Evolutionary conservation across 352 stramenopile genomes (phyloP).

Genomic region (Phytophthora pisi): DNA sequence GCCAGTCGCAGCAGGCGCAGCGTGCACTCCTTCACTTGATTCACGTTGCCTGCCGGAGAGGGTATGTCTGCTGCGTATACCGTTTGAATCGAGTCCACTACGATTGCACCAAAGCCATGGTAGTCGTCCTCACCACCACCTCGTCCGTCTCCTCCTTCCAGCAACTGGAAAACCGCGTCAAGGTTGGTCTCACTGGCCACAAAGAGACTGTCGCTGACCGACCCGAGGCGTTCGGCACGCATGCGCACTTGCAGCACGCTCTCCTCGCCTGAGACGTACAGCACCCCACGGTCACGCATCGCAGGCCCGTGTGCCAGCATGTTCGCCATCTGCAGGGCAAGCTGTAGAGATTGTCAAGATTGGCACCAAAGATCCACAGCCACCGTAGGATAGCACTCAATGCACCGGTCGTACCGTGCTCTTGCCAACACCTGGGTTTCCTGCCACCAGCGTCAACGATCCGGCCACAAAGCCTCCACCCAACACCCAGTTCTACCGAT

Average conservation of each 20-base stretch:
- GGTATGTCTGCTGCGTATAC: constrained; percentile 90
- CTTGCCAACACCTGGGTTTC: constrained; percentile 95
- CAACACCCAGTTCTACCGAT: constrained; percentile 90
- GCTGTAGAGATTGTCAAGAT: constrained; percentile 29
- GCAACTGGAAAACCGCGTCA: constrained; percentile 68
- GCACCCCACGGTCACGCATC: constrained; percentile 60
- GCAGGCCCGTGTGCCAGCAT: constrained; percentile 58
- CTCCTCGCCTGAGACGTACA: constrained; percentile 98
- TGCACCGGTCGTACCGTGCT: constrained; percentile 64
- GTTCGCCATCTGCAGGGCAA: constrained; percentile 94
- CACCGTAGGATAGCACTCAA: not conserved
- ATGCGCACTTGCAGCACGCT: constrained; percentile 96
- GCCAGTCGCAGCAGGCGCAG: constrained; percentile 93
- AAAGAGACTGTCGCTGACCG: constrained; percentile 67
- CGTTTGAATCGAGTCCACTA: constrained; percentile 98
- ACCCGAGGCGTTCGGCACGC: constrained; percentile 87
- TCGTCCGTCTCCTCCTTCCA: constrained; percentile 40
- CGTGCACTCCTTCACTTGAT: constrained; percentile 96
- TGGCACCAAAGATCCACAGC: not conserved
- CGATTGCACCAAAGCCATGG: constrained; percentile 66
- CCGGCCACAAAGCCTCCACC: constrained; percentile 96
- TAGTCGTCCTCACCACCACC: constrained; percentile 4
- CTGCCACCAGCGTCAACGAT: constrained; percentile 94
- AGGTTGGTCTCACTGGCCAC: constrained; percentile 88
- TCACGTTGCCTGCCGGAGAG: constrained; percentile 86